A percentile compares a stretch with the other conserved stretches of the same genome.
These are phyloP conservation scores for Dendrobium huoshanense DNA, from an alignment of 106 monocot genomes.

Conservation along the genomic window DNA sequence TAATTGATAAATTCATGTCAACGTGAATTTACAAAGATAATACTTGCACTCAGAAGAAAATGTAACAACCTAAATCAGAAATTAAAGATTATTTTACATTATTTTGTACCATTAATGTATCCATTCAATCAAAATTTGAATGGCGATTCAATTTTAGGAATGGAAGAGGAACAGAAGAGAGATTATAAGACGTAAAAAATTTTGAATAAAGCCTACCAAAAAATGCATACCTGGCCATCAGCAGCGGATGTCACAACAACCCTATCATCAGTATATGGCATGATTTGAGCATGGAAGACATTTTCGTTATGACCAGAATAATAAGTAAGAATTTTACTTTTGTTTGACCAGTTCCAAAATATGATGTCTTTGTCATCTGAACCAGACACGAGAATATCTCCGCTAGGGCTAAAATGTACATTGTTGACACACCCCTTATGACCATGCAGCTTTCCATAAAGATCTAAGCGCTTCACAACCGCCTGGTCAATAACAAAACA, in stretches of 20 bases:
- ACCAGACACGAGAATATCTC: constrained; percentile 72
- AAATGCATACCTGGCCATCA: constrained; percentile 74
- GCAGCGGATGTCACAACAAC: constrained; percentile 70
- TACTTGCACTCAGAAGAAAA: too few relatives aligned
- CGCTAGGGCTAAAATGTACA: constrained; percentile 58
- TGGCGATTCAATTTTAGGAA: not conserved
- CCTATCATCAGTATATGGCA: constrained; percentile 80
- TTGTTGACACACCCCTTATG: constrained; percentile 85
- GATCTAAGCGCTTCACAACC: constrained; percentile 44
- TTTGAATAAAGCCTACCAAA: not conserved
- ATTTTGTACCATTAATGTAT: too few relatives aligned
- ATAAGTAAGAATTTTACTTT: constrained; percentile 44
- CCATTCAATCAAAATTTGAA: not conserved
- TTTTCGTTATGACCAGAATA: constrained; percentile 76
- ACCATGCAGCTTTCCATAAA: constrained; percentile 50
- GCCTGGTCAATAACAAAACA: constrained; percentile 25
- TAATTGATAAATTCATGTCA: not conserved
- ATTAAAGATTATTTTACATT: too few relatives aligned
- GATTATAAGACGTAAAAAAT: not conserved
- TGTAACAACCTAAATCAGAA: too few relatives aligned
- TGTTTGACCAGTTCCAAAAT: constrained; percentile 72
- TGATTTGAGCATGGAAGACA: constrained; percentile 73
- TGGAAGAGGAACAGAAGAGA: not conserved
- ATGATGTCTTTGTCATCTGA: constrained; percentile 79
- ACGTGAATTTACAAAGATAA: not conserved